These are phyloP conservation scores for Dunaliella primolecta DNA, from an alignment of 139 green algal species.

Conservation along the genomic window DNA sequence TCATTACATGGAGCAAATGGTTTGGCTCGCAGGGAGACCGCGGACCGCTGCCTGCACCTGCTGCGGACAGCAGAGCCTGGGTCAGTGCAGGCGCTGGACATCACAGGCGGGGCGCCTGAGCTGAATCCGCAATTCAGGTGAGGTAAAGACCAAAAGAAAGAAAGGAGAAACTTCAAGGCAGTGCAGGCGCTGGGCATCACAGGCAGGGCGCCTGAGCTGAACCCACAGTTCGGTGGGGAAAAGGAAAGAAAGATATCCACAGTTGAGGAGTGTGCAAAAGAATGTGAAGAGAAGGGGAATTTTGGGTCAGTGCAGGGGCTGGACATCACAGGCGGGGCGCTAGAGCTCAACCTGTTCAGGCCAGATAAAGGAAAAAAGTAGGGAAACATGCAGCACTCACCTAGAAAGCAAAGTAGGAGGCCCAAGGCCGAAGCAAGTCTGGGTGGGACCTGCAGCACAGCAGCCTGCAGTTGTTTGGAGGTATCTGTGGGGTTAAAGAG, in stretches of 20 bases:
- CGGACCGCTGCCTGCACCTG: constrained; percentile 72
- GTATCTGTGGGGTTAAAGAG: too few species aligned
- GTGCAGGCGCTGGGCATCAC: constrained; percentile 88
- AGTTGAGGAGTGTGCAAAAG: constrained; percentile 31
- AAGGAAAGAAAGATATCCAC: not conserved
- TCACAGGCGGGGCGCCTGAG: constrained; percentile 94
- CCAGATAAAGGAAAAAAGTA: not conserved
- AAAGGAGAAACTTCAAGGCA: not conserved
- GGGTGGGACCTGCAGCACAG: too few species aligned
- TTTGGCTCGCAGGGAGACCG: constrained; percentile 41
- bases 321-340: constrained; percentile 93
- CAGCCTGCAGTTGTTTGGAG: too few species aligned
- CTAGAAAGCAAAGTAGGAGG: too few species aligned
- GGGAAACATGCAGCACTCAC: not conserved
- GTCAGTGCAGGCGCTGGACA: constrained; percentile 74
- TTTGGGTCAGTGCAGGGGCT: constrained; percentile 55
- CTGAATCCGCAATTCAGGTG: constrained; percentile 82
- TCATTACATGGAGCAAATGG: too few species aligned
- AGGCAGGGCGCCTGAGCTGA: constrained; percentile 91
- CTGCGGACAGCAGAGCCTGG: constrained; percentile 31
- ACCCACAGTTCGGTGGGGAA: constrained; percentile 70
- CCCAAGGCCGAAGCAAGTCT: too few species aligned
- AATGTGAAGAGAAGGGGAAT: not conserved
- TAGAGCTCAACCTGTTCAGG: constrained; percentile 70
- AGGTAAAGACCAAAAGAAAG: not conserved